phyloP scores from a whole-genome alignment of 768 basidiomycete species.

The Infundibulicybe gibba region DNA sequence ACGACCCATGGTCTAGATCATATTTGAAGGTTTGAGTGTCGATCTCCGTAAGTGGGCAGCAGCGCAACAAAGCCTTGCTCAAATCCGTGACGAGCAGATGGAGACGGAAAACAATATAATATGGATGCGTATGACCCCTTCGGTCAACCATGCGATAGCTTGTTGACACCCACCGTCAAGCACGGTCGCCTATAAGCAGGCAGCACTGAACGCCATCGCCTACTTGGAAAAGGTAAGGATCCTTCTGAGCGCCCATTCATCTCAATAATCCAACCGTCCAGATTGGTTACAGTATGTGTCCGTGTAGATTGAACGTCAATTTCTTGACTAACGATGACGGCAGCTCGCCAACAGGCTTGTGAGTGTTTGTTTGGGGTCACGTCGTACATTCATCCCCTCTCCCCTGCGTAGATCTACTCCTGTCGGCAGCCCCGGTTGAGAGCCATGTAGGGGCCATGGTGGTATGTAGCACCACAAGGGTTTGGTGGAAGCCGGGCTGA shows the following conservation, averaged over 20 bases:
- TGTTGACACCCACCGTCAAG: constrained; percentile 23
- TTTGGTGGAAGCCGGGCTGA: not conserved
- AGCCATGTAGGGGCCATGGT: constrained; percentile 66
- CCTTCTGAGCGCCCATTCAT: too few relatives aligned
- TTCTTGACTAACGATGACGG: not conserved
- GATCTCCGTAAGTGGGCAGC: constrained; percentile 49
- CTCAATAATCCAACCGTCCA: constrained; percentile 16
- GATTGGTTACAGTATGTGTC: constrained; percentile 69
- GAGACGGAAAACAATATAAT: constrained; percentile 70
- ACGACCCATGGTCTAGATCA: constrained; percentile 33
- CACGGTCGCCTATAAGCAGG: constrained; percentile 77
- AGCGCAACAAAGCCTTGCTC: not conserved
- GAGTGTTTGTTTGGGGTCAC: constrained; percentile 6
- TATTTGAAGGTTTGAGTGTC: constrained; percentile 75
- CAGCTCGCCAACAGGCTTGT: constrained; percentile 79
- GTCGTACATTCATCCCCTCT: not conserved
- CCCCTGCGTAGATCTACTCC: constrained; percentile 44
- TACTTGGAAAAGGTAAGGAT: constrained; percentile 65
- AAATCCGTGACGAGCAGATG: constrained; percentile 36
- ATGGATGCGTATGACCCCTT: constrained; percentile 61
- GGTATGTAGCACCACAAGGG: constrained; percentile 22
- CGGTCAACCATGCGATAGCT: not conserved
- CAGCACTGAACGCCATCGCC: constrained; percentile 70
- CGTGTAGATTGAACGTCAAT: not conserved
- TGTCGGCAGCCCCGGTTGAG: constrained; percentile 64